Percentiles rank a stretch among this genome's conserved stretches.
Conservation (phyloP, 306 rosid species). For the Cyamopsis tetragonoloba region DNA sequence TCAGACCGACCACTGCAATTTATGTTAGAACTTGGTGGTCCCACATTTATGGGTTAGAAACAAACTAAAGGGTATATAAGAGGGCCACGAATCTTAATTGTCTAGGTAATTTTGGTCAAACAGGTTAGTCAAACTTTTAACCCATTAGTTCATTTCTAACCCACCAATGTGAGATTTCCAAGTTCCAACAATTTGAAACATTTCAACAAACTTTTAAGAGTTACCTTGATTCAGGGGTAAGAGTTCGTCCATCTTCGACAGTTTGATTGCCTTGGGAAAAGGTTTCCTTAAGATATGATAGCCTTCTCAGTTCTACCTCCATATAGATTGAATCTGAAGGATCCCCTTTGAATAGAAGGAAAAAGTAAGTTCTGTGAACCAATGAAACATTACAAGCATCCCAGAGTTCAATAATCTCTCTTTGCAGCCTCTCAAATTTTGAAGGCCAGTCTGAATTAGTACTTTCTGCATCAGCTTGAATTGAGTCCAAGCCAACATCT, state of each 20-base stretch:
- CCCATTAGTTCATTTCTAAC: no score
- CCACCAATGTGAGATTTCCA: no score
- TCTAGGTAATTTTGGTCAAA: no score
- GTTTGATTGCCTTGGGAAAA: constrained; percentile 50
- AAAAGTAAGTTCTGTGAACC: constrained; percentile 94
- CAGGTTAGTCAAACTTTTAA: no score
- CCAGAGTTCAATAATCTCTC: constrained; percentile 79
- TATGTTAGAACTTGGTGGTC: no score
- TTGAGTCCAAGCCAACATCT: constrained; percentile 74
- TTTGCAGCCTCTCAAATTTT: constrained; percentile 73
- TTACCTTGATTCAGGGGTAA: constrained; percentile 66
- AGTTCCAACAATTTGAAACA: no score
- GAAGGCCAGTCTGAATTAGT: constrained; percentile 70
- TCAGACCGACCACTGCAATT: no score
- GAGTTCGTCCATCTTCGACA: constrained; percentile 54
- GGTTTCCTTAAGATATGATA: constrained; percentile 63
- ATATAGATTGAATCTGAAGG: constrained; percentile 71
- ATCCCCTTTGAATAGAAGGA: constrained; percentile 80
- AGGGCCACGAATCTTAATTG: no score
- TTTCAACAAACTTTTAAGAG: no score
- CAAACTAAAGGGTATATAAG: no score
- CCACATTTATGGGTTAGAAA: no score
- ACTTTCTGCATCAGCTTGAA: constrained; percentile 46
- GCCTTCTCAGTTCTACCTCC: constrained; percentile 87
- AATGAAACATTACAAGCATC: constrained; percentile 77